Conservation (phyloP, 805 yeast species). For the Candida patagonica region DNA sequence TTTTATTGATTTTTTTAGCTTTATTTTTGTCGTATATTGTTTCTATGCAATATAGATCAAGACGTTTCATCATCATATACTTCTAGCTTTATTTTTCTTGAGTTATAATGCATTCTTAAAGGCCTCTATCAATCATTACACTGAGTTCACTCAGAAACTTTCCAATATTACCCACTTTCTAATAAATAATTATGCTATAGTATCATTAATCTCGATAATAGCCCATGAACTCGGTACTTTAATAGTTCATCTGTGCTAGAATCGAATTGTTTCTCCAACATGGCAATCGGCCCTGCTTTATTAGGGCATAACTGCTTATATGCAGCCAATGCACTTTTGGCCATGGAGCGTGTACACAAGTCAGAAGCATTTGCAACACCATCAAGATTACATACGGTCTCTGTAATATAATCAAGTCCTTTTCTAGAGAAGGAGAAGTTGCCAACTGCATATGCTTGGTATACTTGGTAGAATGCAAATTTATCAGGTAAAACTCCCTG, state of each 20-base stretch:
- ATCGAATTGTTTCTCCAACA: slow-evolving; percentile 1
- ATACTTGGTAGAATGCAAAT: slow-evolving; percentile 10
- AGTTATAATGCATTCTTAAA: too few relatives aligned
- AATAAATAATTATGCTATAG: too few relatives aligned
- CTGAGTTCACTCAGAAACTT: too few relatives aligned
- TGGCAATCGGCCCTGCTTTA: not conserved
- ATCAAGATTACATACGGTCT: slow-evolving; percentile 9
- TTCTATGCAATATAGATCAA: too few relatives aligned
- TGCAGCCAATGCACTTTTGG: slow-evolving; percentile 8
- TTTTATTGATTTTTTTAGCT: too few relatives aligned
- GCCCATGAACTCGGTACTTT: not conserved
- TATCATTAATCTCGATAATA: too few relatives aligned
- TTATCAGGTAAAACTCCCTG: slow-evolving; percentile 10
- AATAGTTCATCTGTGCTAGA: not conserved
- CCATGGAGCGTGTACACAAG: slow-evolving; percentile 11
- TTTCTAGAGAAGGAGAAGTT: slow-evolving; percentile 7
- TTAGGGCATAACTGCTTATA: slow-evolving; percentile 3
- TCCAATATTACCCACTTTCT: too few relatives aligned
- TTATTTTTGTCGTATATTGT: too few relatives aligned
- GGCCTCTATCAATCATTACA: too few relatives aligned
- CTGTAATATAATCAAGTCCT: slow-evolving; percentile 11
- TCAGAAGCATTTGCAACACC: slow-evolving; percentile 1
- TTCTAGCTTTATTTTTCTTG: too few relatives aligned
- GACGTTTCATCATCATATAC: too few relatives aligned
- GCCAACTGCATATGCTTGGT: slow-evolving; percentile 5